A percentile compares a stretch with the other conserved stretches of the same genome.
These are phyloP conservation scores for Alloteropsis semialata DNA, from an alignment of 176 grass and related monocot species.

Conservation along the genomic window DNA sequence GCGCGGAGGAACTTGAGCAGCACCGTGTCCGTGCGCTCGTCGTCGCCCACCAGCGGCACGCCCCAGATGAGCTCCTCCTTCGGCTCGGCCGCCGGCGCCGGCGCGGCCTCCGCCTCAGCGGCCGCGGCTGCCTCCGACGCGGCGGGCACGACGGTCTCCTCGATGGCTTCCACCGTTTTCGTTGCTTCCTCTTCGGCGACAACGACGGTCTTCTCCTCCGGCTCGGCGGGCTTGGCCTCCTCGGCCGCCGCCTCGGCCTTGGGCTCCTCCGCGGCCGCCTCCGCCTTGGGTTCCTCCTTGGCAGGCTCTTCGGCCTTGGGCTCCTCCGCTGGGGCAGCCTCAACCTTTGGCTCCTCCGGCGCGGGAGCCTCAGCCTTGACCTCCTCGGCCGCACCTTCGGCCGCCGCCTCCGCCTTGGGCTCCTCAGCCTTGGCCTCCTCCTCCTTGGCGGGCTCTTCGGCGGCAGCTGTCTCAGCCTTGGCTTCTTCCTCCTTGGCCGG, in stretches of 20 bases:
- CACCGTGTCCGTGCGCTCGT: conserved; percentile 79
- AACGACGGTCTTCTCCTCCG: conserved; percentile 4
- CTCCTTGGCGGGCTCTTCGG: neutral
- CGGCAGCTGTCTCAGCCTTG: neutral
- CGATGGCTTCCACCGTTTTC: conserved; percentile 33
- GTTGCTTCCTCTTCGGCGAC: conserved; percentile 7
- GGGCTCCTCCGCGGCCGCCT: conserved; percentile 16
- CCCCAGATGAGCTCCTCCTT: conserved; percentile 58
- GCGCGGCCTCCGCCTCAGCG: neutral
- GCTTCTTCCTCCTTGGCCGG: conserved; percentile 4
- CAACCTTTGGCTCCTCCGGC: conserved; percentile 26
- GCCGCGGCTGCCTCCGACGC: neutral
- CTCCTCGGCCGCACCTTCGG: conserved; percentile 1
- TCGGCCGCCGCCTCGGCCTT: conserved; percentile 23
- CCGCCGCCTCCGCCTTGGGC: neutral
- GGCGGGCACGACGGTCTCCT: conserved; percentile 26
- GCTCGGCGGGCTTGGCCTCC: conserved; percentile 20
- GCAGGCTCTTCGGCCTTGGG: conserved; percentile 23
- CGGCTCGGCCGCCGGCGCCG: neutral
- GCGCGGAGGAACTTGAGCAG: conserved; percentile 91
- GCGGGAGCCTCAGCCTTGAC: neutral
- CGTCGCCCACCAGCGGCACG: conserved; percentile 47
- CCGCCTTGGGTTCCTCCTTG: conserved; percentile 7
- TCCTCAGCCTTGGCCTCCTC: neutral
- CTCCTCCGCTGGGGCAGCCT: conserved; percentile 17